phyloP scores from a whole-genome alignment of 225 moss, liverwort and hornwort species.

The Bryoerythrophyllum caledonicum region DNA sequence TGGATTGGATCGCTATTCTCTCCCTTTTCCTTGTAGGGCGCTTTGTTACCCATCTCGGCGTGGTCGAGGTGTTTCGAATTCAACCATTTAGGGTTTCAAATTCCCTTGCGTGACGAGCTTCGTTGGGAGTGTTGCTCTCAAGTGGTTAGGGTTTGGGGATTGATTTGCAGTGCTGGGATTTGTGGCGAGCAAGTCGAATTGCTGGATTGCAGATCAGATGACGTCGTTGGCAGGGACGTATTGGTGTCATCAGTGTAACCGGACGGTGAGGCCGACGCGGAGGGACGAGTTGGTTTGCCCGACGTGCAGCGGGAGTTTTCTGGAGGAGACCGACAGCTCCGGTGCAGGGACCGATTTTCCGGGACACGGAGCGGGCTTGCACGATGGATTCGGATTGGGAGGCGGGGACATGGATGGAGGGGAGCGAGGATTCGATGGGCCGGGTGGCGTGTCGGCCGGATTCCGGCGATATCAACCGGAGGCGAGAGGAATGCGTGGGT shows the following conservation, averaged over 20 bases:
- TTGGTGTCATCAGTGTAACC: constrained; percentile 88
- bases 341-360: no score
- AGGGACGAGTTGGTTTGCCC: constrained; percentile 83
- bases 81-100: no score
- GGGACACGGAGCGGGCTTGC: no score
- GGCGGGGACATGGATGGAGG: constrained; percentile 31
- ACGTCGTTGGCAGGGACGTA: constrained; percentile 75
- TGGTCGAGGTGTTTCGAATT: no score
- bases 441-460: constrained; percentile 62
- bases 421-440: constrained; percentile 45
- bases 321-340: constrained; percentile 65
- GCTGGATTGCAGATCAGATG: no score
- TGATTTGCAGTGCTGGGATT: not conserved
- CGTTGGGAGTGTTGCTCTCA: no score
- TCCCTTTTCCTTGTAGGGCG: no score
- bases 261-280: constrained; percentile 54
- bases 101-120: no score
- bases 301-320: constrained; percentile 59
- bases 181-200: constrained; percentile 60
- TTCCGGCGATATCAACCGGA: constrained; percentile 62
- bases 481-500: constrained; percentile 36
- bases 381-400: no score
- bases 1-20: no score
- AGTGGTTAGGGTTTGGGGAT: constrained; percentile 28
- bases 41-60: no score